These are phyloP conservation scores for Tylopilus sp. DNA, from an alignment of 1,284 basidiomycete genomes.

Conservation along the genomic window DNA sequence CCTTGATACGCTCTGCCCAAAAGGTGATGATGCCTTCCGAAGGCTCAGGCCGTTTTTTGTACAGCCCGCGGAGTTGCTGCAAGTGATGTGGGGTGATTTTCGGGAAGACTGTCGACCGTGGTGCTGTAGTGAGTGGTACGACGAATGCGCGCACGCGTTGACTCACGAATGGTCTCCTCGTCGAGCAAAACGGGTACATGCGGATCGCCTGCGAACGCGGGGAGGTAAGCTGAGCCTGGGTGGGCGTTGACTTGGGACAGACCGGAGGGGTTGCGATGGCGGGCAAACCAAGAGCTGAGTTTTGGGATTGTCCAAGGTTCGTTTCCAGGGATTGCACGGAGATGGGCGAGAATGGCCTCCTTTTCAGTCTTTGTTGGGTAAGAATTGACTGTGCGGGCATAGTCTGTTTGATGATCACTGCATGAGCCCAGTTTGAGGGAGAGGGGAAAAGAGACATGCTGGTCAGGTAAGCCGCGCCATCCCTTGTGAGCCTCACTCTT, in stretches of 20 bases:
- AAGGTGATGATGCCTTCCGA: constrained; percentile 24
- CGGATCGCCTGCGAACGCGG: background rate
- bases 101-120: constrained; percentile 24
- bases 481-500: constrained; percentile 11
- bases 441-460: constrained; percentile 6
- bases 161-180: constrained; percentile 29
- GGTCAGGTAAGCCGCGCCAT: constrained; percentile 11
- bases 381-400: constrained; percentile 9
- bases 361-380: constrained; percentile 21
- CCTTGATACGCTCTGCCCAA: constrained; percentile 26
- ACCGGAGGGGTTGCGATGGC: constrained; percentile 18
- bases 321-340: constrained; percentile 26
- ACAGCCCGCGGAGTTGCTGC: constrained; percentile 20
- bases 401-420: constrained; percentile 15
- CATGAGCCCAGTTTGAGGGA: background rate
- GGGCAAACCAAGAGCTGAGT: constrained; percentile 24
- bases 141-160: background rate
- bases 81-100: constrained; percentile 25
- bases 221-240: background rate
- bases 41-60: constrained; percentile 17
- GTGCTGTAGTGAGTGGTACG: background rate
- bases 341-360: constrained; percentile 9
- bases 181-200: constrained; percentile 9
- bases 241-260: background rate
- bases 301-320: constrained; percentile 17